Percentiles rank a stretch among this genome's conserved stretches.
phyloP scores from a whole-genome alignment of 805 yeast genomes.

The Lipomyces orientalis region DNA sequence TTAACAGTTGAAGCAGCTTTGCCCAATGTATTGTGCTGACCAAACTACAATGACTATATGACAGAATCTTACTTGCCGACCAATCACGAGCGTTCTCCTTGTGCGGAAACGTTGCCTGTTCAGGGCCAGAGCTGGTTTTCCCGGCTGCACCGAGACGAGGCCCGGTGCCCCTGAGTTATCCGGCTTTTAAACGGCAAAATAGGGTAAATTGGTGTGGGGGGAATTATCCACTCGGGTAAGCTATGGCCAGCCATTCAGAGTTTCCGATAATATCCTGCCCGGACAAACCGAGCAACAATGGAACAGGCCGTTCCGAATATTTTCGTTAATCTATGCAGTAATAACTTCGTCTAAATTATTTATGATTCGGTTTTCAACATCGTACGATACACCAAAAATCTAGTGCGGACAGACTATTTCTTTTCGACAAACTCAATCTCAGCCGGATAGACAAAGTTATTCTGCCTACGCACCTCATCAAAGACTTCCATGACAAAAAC shows the following conservation, averaged over 20 bases:
- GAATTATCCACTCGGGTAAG: too few species aligned
- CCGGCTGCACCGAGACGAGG: neutral
- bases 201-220: neutral
- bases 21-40: neutral
- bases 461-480: conserved; percentile 55
- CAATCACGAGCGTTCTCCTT: neutral
- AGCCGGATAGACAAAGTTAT: conserved; percentile 52
- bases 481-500: conserved; percentile 54
- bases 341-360: too few species aligned
- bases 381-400: too few species aligned
- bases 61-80: too few species aligned
- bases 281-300: too few species aligned
- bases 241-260: too few species aligned
- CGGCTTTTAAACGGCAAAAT: neutral
- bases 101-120: neutral
- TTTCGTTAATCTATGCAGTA: too few species aligned
- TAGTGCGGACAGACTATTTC: neutral
- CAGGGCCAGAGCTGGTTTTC: neutral
- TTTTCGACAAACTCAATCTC: neutral
- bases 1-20: too few species aligned
- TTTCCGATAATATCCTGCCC: too few species aligned
- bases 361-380: too few species aligned
- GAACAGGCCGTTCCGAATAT: too few species aligned
- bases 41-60: neutral
- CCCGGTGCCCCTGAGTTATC: neutral